Conservation (phyloP, 1,284 basidiomycete genomes). For the Termitomyces sp. region DNA sequence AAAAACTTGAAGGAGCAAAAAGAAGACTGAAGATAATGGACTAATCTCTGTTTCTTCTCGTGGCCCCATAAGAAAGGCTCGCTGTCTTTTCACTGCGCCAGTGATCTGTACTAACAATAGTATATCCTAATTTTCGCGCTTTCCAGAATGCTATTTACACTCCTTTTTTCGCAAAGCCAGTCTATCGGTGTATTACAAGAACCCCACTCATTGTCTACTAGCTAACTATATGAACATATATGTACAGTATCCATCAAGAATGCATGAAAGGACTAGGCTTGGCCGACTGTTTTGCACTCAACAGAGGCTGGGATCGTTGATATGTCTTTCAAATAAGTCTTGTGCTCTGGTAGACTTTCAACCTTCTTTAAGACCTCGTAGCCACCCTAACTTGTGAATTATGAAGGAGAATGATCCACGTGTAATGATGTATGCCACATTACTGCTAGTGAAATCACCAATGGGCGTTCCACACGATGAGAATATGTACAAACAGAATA, state of each 20-base stretch:
- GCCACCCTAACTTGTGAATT: slow-evolving; percentile 21
- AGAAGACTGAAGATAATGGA: neutral
- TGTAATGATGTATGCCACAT: too few species aligned
- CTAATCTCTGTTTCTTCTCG: neutral
- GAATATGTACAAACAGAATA: too few species aligned
- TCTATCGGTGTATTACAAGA: neutral
- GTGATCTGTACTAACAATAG: neutral
- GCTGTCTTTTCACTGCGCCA: neutral
- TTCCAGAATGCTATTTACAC: neutral
- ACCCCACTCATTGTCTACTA: neutral
- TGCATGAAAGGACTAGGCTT: neutral
- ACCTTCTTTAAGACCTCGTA: slow-evolving; percentile 29
- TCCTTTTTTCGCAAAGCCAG: neutral
- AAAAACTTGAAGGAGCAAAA: neutral
- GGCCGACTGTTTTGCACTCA: neutral
- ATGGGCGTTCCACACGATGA: too few species aligned
- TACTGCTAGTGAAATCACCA: too few species aligned
- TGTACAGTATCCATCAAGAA: neutral
- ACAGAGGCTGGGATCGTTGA: neutral
- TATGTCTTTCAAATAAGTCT: slow-evolving; percentile 23
- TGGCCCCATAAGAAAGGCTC: neutral
- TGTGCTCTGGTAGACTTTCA: slow-evolving; percentile 24
- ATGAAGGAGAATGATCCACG: slow-evolving; percentile 22
- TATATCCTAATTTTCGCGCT: neutral
- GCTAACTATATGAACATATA: neutral